Conservation (phyloP, 1,284 basidiomycete genomes). For the Mycena sp. region DNA sequence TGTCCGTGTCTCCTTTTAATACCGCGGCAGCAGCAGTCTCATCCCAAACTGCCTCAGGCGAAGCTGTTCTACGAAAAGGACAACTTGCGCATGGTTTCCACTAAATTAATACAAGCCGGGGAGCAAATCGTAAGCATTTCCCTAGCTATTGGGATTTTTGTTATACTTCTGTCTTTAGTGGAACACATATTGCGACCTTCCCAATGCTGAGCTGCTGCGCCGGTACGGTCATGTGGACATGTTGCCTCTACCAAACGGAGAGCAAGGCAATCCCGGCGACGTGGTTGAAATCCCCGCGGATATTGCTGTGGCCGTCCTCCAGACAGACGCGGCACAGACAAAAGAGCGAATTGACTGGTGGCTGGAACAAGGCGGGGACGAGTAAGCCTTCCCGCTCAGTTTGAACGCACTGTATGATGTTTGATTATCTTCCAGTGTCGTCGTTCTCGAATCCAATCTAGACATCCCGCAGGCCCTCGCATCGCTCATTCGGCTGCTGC, state of each 20-base stretch:
- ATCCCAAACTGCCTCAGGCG: conserved; percentile 64
- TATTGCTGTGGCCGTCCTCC: conserved; percentile 67
- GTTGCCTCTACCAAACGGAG: conserved; percentile 59
- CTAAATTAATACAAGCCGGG: conserved; percentile 77
- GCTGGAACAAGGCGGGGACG: conserved; percentile 90
- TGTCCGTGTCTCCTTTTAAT: conserved; percentile 53
- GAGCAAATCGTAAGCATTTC: conserved; percentile 77
- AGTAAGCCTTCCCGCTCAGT: conserved; percentile 63
- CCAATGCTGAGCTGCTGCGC: conserved; percentile 94
- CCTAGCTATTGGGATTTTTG: conserved; percentile 2
- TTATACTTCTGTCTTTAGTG: conserved; percentile 58
- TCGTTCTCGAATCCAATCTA: conserved; percentile 65
- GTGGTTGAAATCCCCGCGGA: conserved; percentile 88
- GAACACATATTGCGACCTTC: conserved; percentile 96
- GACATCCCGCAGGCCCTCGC: conserved; percentile 72
- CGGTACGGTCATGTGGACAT: conserved; percentile 95
- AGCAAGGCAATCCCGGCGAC: conserved; percentile 84
- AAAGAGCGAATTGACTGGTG: conserved; percentile 87
- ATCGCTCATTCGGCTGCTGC: conserved; percentile 77
- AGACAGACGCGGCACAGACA: conserved; percentile 37
- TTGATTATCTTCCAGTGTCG: conserved; percentile 55
- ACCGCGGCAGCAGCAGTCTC: neutral
- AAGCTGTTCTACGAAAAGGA: conserved; percentile 85
- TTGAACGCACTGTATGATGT: conserved; percentile 13
- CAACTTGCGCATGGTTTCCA: conserved; percentile 84